phyloP scores from a whole-genome alignment of 2,329 filamentous ascomycete species.

The Bipolaris gigantea region DNA sequence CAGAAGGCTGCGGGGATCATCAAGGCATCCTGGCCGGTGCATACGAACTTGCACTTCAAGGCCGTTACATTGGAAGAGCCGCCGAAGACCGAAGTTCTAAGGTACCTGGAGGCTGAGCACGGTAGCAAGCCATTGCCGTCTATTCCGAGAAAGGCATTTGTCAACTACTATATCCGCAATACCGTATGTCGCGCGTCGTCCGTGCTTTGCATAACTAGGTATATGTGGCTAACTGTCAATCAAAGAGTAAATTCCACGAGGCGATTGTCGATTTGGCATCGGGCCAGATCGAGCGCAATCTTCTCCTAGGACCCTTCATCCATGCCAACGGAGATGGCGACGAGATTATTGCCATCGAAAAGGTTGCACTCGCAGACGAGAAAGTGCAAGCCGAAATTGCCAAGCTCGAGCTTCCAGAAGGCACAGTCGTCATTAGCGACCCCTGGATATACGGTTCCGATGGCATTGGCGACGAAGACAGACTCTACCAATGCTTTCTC shows the following conservation, averaged over 20 bases:
- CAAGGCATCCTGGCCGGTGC: slow-evolving; percentile 57
- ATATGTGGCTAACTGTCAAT: slow-evolving; percentile 6
- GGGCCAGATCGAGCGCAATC: slow-evolving; percentile 58
- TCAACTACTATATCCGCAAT: slow-evolving; percentile 62
- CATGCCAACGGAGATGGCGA: slow-evolving; percentile 62
- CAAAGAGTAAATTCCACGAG: slow-evolving; percentile 64
- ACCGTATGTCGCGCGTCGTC: slow-evolving; percentile 52
- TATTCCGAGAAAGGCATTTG: slow-evolving; percentile 57
- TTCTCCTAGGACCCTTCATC: slow-evolving; percentile 59
- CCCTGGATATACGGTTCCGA: slow-evolving; percentile 70
- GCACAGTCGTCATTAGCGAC: slow-evolving; percentile 60
- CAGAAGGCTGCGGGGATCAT: slow-evolving; percentile 54
- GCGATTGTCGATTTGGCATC: slow-evolving; percentile 59
- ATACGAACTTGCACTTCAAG: slow-evolving; percentile 64
- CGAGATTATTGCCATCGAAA: slow-evolving; percentile 62
- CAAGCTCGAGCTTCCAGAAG: slow-evolving; percentile 61
- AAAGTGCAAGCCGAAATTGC: slow-evolving; percentile 61
- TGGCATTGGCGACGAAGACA: slow-evolving; percentile 52
- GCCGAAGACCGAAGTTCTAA: slow-evolving; percentile 59
- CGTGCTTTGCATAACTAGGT: not conserved
- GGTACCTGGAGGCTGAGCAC: slow-evolving; percentile 67
- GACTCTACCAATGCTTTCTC: slow-evolving; percentile 65
- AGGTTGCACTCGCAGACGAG: slow-evolving; percentile 58
- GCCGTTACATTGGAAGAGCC: slow-evolving; percentile 68
- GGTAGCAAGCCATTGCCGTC: slow-evolving; percentile 54